A percentile compares a stretch with the other conserved stretches of the same genome.
phyloP scores from a whole-genome alignment of 768 basidiomycete genomes.

The Chalciporus piperatus region DNA sequence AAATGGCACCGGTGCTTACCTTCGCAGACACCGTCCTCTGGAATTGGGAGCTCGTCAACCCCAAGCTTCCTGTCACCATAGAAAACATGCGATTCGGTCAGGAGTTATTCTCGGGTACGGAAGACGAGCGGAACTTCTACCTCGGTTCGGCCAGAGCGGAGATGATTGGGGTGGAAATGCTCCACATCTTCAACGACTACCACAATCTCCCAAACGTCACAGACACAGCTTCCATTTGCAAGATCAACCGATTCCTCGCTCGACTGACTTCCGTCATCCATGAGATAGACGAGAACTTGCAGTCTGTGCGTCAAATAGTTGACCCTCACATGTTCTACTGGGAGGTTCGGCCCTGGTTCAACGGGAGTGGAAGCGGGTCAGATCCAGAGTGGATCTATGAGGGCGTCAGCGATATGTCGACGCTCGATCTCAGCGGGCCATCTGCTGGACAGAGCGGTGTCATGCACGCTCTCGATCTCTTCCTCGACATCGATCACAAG shows the following conservation, averaged over 20 bases:
- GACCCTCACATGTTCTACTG: conserved; percentile 89
- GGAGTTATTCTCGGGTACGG: conserved; percentile 79
- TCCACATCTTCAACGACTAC: conserved; percentile 86
- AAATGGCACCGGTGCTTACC: conserved; percentile 91
- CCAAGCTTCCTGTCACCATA: conserved; percentile 54
- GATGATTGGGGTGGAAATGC: conserved; percentile 79
- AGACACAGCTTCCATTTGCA: conserved; percentile 59
- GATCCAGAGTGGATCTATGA: conserved; percentile 72
- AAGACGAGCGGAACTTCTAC: conserved; percentile 87
- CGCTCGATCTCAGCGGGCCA: conserved; percentile 77
- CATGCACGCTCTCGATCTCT: conserved; percentile 83
- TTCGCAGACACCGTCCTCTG: conserved; percentile 96
- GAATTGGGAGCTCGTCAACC: conserved; percentile 73
- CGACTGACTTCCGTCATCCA: conserved; percentile 69
- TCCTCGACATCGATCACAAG: conserved; percentile 87
- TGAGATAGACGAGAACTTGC: conserved; percentile 67
- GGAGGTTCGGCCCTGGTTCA: conserved; percentile 89
- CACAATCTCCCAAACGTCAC: conserved; percentile 67
- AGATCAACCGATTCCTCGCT: conserved; percentile 69
- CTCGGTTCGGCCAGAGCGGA: conserved; percentile 80
- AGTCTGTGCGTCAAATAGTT: conserved; percentile 64
- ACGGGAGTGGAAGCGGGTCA: conserved; percentile 64
- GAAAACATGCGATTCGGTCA: conserved; percentile 70
- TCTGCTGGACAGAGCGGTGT: conserved; percentile 93
- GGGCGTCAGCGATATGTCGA: conserved; percentile 57